Evolutionary conservation across 768 basidiomycete species (phyloP).

Genomic region (Coprinellus aureogranulatus): DNA sequence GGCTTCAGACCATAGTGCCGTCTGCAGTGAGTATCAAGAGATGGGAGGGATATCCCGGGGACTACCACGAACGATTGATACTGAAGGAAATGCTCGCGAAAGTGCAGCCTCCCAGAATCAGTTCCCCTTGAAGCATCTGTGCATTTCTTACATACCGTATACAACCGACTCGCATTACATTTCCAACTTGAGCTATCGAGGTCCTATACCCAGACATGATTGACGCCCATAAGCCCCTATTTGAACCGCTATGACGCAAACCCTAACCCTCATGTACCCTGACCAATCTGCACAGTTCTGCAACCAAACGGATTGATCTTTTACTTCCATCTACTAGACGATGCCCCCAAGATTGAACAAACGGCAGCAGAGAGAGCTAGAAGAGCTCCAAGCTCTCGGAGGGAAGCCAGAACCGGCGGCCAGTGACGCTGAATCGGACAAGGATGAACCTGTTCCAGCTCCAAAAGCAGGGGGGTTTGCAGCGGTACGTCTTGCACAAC

Average conservation of each 20-base stretch:
- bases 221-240: no score
- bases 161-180: no score
- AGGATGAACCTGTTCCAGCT: not conserved
- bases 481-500: not conserved
- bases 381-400: conserved; percentile 67
- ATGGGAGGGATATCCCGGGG: not conserved
- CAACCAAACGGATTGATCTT: not conserved
- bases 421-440: not conserved
- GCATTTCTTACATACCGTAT: not conserved
- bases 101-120: not conserved
- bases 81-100: not conserved
- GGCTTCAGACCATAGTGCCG: not conserved
- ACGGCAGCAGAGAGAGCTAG: conserved; percentile 81
- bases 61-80: not conserved
- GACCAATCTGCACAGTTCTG: not conserved
- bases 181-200: no score
- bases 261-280: not conserved
- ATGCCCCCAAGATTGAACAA: conserved; percentile 81
- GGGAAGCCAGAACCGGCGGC: not conserved
- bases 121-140: not conserved
- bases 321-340: not conserved
- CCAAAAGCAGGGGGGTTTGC: conserved; percentile 4
- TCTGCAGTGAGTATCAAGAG: not conserved
- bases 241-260: not conserved
- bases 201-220: no score